A percentile compares a stretch with the other conserved stretches of the same genome.
Conservation (phyloP, 2,329 filamentous ascomycete genomes). For the Pseudogymnoascus sp. region DNA sequence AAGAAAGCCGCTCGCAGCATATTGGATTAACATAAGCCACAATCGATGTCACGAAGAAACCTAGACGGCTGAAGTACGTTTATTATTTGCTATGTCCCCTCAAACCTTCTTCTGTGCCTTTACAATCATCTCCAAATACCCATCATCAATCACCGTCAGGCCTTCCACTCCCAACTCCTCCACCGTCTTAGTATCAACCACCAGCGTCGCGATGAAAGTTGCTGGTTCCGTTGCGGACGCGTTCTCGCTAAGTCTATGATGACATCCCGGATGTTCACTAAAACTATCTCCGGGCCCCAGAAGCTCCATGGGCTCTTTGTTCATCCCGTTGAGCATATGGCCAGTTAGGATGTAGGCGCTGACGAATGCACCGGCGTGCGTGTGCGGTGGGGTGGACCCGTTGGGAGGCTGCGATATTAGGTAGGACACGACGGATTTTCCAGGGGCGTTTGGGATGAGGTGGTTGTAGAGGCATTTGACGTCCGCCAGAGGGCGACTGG, state of each 20-base stretch:
- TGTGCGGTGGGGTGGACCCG: conserved; percentile 37
- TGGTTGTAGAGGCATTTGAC: conserved; percentile 18
- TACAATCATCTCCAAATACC: conserved; percentile 27
- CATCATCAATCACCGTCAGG: conserved; percentile 31
- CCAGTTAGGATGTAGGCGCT: conserved; percentile 34
- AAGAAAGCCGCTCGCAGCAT: not conserved
- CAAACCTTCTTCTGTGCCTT: not conserved
- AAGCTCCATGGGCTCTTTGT: conserved; percentile 31
- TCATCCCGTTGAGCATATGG: conserved; percentile 40
- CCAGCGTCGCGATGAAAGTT: conserved; percentile 32
- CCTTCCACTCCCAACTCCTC: conserved; percentile 27
- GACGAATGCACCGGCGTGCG: conserved; percentile 37
- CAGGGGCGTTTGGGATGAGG: conserved; percentile 33
- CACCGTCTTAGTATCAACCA: conserved; percentile 35
- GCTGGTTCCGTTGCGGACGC: conserved; percentile 32
- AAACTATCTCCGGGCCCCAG: conserved; percentile 32
- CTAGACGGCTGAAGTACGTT: not conserved
- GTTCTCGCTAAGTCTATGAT: conserved; percentile 40
- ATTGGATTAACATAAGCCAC: not conserved
- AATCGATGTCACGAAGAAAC: not conserved
- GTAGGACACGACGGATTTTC: conserved; percentile 35
- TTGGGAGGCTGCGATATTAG: conserved; percentile 32
- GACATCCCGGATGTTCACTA: conserved; percentile 40
- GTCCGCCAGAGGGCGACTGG: conserved; percentile 13
- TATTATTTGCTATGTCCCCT: not conserved